Conservation (phyloP, 345 rosid species). For the Acer campestre region DNA sequence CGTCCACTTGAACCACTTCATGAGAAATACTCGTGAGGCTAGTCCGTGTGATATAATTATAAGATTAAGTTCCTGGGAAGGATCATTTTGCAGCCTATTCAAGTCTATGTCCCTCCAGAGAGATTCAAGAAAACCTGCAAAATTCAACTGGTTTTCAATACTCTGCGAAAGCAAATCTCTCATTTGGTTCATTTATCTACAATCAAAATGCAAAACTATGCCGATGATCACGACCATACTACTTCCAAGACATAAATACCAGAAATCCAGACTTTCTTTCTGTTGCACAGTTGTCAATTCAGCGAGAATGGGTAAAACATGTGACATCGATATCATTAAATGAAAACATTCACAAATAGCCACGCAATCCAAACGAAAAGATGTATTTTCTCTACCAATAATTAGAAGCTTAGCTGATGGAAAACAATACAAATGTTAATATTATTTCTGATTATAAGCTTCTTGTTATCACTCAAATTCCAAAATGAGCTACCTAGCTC, state of each 20-base stretch:
- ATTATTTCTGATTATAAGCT: background rate
- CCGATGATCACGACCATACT: constrained; percentile 6
- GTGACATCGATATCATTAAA: background rate
- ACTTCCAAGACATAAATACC: background rate
- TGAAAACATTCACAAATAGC: background rate
- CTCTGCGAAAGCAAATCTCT: background rate
- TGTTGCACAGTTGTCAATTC: background rate
- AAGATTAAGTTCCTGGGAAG: constrained; percentile 74
- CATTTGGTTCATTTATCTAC: background rate
- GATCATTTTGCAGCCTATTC: constrained; percentile 66
- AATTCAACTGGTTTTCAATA: constrained; percentile 8
- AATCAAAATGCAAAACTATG: background rate
- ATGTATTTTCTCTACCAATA: background rate
- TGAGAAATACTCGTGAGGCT: constrained; percentile 81
- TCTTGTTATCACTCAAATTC: background rate
- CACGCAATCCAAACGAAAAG: constrained; percentile 1
- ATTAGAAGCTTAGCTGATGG: background rate
- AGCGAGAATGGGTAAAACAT: background rate
- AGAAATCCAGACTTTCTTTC: background rate
- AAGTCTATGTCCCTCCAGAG: constrained; percentile 94
- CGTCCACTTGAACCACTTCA: constrained; percentile 99
- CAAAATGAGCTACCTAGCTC: background rate
- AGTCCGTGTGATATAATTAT: constrained; percentile 83
- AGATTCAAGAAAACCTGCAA: constrained; percentile 89
- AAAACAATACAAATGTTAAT: background rate